phyloP scores from a whole-genome alignment of 305 asterid genomes.

The Nicotiana rustica region DNA sequence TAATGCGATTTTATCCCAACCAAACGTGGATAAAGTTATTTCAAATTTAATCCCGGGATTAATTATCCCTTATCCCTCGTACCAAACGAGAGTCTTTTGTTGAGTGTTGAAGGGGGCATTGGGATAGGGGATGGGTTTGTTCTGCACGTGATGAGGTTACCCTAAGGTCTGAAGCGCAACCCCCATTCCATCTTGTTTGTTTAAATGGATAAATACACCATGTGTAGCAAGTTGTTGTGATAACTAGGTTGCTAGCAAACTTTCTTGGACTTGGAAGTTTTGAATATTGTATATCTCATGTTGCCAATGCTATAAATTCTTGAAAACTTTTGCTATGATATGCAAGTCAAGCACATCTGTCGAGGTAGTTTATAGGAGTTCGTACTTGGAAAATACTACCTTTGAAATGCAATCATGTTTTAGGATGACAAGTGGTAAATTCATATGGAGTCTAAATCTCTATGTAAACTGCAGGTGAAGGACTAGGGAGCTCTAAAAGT shows the following conservation, averaged over 20 bases:
- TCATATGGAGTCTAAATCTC: constrained; percentile 26
- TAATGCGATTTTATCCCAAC: too few species aligned
- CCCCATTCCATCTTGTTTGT: neutral
- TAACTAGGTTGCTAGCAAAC: constrained; percentile 11
- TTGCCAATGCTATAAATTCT: neutral
- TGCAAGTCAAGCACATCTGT: neutral
- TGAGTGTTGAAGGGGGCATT: neutral
- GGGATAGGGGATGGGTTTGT: constrained; percentile 1
- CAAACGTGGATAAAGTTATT: too few species aligned
- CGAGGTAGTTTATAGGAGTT: neutral
- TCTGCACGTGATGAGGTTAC: neutral
- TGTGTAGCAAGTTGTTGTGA: constrained; percentile 8
- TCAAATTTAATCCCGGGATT: too few species aligned
- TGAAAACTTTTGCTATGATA: neutral
- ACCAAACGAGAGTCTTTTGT: too few species aligned
- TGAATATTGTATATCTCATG: neutral
- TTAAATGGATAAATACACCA: constrained; percentile 8
- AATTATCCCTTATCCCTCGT: too few species aligned
- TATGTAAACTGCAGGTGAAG: constrained; percentile 69
- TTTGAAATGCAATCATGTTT: constrained; percentile 25
- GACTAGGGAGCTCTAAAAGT: constrained; percentile 85
- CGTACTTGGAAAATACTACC: neutral
- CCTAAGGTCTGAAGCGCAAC: neutral
- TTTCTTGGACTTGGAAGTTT: neutral
- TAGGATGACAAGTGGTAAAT: neutral